Evolutionary conservation across 2,329 filamentous ascomycete species (phyloP).

Genomic region (Aureobasidium sp.): DNA sequence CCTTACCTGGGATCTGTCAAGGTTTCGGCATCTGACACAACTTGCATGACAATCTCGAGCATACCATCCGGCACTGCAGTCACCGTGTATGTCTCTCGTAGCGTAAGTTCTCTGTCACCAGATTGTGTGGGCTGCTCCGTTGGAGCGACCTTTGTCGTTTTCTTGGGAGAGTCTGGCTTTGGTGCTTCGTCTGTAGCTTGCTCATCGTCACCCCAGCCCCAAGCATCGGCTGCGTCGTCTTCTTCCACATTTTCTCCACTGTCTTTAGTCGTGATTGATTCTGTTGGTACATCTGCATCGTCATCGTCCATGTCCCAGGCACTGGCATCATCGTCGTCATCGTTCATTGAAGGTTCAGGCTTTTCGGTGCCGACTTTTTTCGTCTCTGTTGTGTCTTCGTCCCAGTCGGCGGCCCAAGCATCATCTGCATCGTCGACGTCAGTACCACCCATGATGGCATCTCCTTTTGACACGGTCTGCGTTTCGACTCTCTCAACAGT

Average conservation of each 20-base stretch:
- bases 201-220: conserved; percentile 75
- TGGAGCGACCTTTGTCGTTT: conserved; percentile 15
- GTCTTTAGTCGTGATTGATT: neutral
- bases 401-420: conserved; percentile 78
- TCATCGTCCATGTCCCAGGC: conserved; percentile 42
- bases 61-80: conserved; percentile 81
- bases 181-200: conserved; percentile 22
- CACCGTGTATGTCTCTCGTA: conserved; percentile 81
- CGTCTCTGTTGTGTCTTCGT: conserved; percentile 39
- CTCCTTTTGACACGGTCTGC: conserved; percentile 65
- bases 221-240: conserved; percentile 54
- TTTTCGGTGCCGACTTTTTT: conserved; percentile 19
- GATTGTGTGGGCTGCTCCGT: conserved; percentile 18
- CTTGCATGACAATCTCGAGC: conserved; percentile 55
- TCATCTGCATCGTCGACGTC: conserved; percentile 36
- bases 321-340: conserved; percentile 40
- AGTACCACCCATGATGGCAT: conserved; percentile 53
- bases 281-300: conserved; percentile 27
- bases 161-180: conserved; percentile 18
- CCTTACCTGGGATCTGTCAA: conserved; percentile 43
- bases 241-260: conserved; percentile 20
- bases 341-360: conserved; percentile 22
- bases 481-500: conserved; percentile 79
- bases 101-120: conserved; percentile 46
- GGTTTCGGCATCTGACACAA: conserved; percentile 40